Conservation (phyloP, 495 filamentous ascomycete species). For the Penicillium steckii region DNA sequence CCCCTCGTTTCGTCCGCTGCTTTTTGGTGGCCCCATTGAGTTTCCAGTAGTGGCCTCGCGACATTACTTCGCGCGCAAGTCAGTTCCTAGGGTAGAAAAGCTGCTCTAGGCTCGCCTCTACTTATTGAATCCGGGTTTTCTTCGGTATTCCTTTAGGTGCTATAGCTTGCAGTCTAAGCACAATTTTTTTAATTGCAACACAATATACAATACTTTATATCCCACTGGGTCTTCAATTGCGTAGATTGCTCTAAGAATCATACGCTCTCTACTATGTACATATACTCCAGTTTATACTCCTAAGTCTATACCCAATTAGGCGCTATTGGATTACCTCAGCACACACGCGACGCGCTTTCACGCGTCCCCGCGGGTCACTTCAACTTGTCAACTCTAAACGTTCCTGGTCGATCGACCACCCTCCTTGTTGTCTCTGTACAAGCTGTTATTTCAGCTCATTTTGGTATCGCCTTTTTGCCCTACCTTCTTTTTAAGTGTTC, state of each 20-base stretch:
- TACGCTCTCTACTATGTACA: too few relatives aligned
- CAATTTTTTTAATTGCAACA: slow-evolving; percentile 16
- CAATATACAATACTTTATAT: slow-evolving; percentile 1
- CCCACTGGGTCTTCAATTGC: not conserved
- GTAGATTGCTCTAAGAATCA: too few relatives aligned
- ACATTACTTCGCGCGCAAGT: not conserved
- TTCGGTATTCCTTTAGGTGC: slow-evolving; percentile 4
- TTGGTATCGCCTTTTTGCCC: not conserved
- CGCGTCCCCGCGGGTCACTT: not conserved
- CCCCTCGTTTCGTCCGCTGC: slow-evolving; percentile 1
- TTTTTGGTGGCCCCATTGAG: slow-evolving; percentile 2
- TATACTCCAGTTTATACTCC: too few relatives aligned
- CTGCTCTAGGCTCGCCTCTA: not conserved
- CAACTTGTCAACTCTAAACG: not conserved
- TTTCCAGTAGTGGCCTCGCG: not conserved
- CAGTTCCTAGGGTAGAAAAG: not conserved
- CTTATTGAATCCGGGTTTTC: slow-evolving; percentile 13
- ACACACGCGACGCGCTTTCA: not conserved
- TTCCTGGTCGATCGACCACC: not conserved
- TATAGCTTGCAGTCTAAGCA: slow-evolving; percentile 13
- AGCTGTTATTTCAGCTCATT: not conserved
- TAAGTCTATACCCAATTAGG: not conserved
- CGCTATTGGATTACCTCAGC: not conserved
- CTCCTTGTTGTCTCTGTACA: too few relatives aligned
- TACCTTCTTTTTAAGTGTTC: not conserved